Evolutionary conservation across 495 filamentous ascomycete species (phyloP).

Genomic region (Podospora appendiculata): DNA sequence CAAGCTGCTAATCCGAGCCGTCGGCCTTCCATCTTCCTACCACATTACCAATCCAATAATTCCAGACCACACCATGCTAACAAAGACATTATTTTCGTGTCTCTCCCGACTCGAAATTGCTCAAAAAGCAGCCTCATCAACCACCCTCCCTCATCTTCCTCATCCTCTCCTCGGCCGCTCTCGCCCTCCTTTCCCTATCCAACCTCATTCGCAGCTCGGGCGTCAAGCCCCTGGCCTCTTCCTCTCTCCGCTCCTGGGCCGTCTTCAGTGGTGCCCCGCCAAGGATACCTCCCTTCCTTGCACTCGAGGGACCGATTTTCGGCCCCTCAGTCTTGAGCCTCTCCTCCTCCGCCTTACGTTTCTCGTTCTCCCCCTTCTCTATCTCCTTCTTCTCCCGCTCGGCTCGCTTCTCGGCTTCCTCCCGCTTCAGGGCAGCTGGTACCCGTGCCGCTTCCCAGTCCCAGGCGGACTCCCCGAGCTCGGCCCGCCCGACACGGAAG

Average conservation of each 20-base stretch:
- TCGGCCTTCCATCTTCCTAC: no score
- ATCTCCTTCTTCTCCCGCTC: constrained; percentile 53
- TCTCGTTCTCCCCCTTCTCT: constrained; percentile 55
- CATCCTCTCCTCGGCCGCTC: constrained; percentile 83
- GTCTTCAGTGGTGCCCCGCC: constrained; percentile 52
- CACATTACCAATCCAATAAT: no score
- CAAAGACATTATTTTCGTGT: no score
- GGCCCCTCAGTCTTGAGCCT: constrained; percentile 47
- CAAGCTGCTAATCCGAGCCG: no score
- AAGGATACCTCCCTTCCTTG: constrained; percentile 35
- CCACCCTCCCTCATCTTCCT: constrained; percentile 47
- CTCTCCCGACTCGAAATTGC: no score
- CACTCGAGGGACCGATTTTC: constrained; percentile 22
- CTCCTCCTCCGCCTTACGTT: constrained; percentile 58
- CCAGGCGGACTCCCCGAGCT: constrained; percentile 70
- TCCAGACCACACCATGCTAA: no score
- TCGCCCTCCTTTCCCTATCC: constrained; percentile 73
- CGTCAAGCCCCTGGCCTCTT: constrained; percentile 77
- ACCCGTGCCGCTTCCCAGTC: constrained; percentile 73
- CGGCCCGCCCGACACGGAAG: constrained; percentile 78
- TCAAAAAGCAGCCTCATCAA: not conserved
- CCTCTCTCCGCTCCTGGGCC: constrained; percentile 66
- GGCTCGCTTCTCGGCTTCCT: constrained; percentile 60
- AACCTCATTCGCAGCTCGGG: constrained; percentile 73
- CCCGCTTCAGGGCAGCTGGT: constrained; percentile 57